phyloP scores from a whole-genome alignment of 1,139 yeast species.

The Taphrina populina region DNA sequence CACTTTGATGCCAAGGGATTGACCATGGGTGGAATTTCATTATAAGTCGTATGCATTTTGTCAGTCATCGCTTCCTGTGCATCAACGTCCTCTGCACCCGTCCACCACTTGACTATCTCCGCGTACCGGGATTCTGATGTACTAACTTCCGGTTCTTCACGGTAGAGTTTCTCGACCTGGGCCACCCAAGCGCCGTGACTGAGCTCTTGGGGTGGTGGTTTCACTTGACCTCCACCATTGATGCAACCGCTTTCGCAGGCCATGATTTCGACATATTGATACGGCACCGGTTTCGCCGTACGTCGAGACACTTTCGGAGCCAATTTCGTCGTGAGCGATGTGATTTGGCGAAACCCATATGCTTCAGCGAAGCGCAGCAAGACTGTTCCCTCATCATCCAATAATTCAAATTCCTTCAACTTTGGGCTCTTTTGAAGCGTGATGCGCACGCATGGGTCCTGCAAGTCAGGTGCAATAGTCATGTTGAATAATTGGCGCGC shows the following conservation, averaged over 20 bases:
- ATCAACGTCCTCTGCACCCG: background rate
- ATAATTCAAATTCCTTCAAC: conserved; percentile 64
- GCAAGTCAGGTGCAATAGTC: conserved; percentile 33
- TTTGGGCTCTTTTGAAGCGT: conserved; percentile 72
- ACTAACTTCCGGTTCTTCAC: conserved; percentile 1
- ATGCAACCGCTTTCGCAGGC: conserved; percentile 98
- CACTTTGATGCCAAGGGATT: conserved; percentile 28
- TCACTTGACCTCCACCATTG: conserved; percentile 92
- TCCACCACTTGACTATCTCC: conserved; percentile 27
- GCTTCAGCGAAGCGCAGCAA: conserved; percentile 36
- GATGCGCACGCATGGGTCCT: conserved; percentile 40
- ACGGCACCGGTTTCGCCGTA: conserved; percentile 57
- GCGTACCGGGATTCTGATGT: background rate
- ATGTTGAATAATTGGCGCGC: conserved; percentile 32
- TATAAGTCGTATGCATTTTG: conserved; percentile 21
- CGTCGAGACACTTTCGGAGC: conserved; percentile 45
- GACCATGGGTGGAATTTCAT: conserved; percentile 27
- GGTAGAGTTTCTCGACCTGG: conserved; percentile 29
- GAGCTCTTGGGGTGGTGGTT: conserved; percentile 15
- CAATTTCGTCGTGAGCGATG: conserved; percentile 81
- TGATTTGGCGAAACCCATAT: conserved; percentile 62
- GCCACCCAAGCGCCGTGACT: conserved; percentile 33
- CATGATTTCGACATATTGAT: conserved; percentile 91
- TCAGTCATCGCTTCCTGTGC: background rate
- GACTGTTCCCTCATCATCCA: conserved; percentile 45